Evolutionary conservation across 345 rosid species (phyloP).

Genomic region (Lepidium sativum): DNA sequence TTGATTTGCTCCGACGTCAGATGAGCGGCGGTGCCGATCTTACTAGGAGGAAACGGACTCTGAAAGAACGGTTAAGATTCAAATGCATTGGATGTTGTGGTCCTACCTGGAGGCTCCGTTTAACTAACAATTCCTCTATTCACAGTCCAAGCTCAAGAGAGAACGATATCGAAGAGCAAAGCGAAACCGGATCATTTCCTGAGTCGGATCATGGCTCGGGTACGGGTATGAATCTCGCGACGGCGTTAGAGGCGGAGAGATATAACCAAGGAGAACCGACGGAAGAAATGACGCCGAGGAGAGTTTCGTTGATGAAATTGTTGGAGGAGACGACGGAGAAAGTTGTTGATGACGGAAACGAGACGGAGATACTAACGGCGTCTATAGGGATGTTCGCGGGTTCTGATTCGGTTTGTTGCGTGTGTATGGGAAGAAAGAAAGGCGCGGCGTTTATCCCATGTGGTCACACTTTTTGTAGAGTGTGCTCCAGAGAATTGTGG

Average conservation of each 20-base stretch:
- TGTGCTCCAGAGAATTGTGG: slow-evolving; percentile 67
- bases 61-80: slow-evolving; percentile 60
- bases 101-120: slow-evolving; percentile 44
- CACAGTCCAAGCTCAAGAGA: slow-evolving; percentile 32
- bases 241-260: slow-evolving; percentile 82
- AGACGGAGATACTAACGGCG: slow-evolving; percentile 18
- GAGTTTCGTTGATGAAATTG: slow-evolving; percentile 75
- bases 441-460: slow-evolving; percentile 82
- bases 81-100: slow-evolving; percentile 69
- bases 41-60: slow-evolving; percentile 36
- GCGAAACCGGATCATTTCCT: not conserved
- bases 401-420: slow-evolving; percentile 61
- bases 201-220: slow-evolving; percentile 16
- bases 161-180: slow-evolving; percentile 6
- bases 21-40: slow-evolving; percentile 48
- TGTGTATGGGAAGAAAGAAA: slow-evolving; percentile 63
- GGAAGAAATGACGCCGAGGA: slow-evolving; percentile 36
- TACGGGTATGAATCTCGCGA: slow-evolving; percentile 72
- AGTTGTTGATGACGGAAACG: slow-evolving; percentile 20
- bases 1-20: slow-evolving; percentile 40
- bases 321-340: slow-evolving; percentile 51
- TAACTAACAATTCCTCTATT: slow-evolving; percentile 16
- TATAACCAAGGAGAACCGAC: slow-evolving; percentile 32
- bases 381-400: slow-evolving; percentile 21
- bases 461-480: slow-evolving; percentile 77